phyloP scores from a whole-genome alignment of 208 protist genomes.

The Wallacemonas sp. region DNA sequence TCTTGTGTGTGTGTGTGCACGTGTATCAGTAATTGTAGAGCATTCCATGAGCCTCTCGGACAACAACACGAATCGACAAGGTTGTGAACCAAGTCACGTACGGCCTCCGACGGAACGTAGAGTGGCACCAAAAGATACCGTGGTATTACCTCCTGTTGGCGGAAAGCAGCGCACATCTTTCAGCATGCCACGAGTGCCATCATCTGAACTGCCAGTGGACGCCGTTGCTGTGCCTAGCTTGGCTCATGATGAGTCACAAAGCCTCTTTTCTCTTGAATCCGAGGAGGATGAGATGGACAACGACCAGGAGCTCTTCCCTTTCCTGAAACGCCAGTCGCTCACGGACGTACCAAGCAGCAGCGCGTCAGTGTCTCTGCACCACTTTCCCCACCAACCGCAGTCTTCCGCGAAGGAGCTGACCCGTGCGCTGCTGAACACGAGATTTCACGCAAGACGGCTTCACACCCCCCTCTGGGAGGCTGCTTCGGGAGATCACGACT shows the following conservation, averaged over 20 bases:
- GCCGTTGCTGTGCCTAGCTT: too few species aligned
- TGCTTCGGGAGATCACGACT: not conserved
- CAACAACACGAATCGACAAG: not conserved
- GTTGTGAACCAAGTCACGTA: too few species aligned
- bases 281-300: constrained; percentile 7
- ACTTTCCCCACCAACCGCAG: not conserved
- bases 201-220: too few species aligned
- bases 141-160: not conserved
- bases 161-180: not conserved
- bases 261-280: constrained; percentile 22
- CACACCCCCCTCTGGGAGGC: not conserved
- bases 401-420: not conserved
- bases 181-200: not conserved
- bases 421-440: not conserved
- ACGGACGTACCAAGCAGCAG: not conserved
- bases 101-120: too few species aligned
- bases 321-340: constrained; percentile 12
- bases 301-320: not conserved
- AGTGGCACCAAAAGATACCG: too few species aligned
- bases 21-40: too few species aligned
- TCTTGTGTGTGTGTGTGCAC: not conserved
- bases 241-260: not conserved
- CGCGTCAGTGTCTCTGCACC: not conserved
- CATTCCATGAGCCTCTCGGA: not conserved
- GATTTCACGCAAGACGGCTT: constrained; percentile 1